Evolutionary conservation across 345 rosid species (phyloP).

Genomic region (Citrus sinensis): DVS_A1.0 CM039163.1:45551001-45551500

Average conservation of each 20-base stretch:
- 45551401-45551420: background rate
- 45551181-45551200: background rate
- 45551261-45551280: background rate
- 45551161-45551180: no score
- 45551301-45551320: background rate
- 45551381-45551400: background rate
- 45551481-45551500: no score
- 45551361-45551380: background rate
- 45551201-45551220: background rate
- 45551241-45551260: background rate
- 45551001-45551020: rapidly evolving
- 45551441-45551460: no score
- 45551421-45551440: no score
- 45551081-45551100: no score
- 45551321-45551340: background rate
- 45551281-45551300: background rate
- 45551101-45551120: no score
- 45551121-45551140: no score
- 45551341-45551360: background rate
- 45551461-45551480: no score
- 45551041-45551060: rapidly evolving
- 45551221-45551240: background rate
- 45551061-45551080: no score
- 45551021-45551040: rapidly evolving
- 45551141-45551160: no score